Evolutionary conservation across 176 grass and related monocot species (phyloP), one percentile per base, ranked within the genome.

Genomic region (Musa troglodytarum): DNA sequence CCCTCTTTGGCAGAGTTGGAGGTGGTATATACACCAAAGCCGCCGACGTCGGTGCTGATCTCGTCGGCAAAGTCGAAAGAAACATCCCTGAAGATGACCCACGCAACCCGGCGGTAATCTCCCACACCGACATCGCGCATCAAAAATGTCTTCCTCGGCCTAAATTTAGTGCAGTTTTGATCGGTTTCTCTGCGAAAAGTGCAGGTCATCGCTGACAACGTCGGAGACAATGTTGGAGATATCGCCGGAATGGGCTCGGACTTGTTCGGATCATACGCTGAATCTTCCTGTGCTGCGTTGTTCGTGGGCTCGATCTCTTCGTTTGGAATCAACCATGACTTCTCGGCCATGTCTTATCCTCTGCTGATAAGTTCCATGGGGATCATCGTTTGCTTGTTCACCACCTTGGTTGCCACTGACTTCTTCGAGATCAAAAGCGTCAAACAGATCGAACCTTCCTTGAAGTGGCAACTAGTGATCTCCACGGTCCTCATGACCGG

Each of bases 11-110:
- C 2, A 83, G 82, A n/a, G 82, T 91, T 49, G 88, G 84, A 55
- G 88, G 88, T 77, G 88, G 88, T 43, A 90, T 90, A 73, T 90
- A 90, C 76, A 91, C 89, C 16, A 88, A 91, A 63, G 89, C 89
- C 58, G 89, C 89, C 13, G 89, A 91, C 76, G 89, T 91, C 63
- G 89, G 88, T 20, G 88, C 88, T 76, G 88, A 90, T 78, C 84
- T 90, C 73, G 88, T 90, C 2, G 88, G 88, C 21, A 91, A 91
- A 64, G 80, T 91, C 20, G 85, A 91, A 53, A 80, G 85, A 25
- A 85, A 88, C 68, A 88, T 91, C 23, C 83, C 85, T 34, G 89
- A 88, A 54, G 89, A 91, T 54, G 89, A 91, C 43, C 89, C 89
- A 25, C 76, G 89, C 85, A 91, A 91, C 55, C 89, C 89, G 49